These are phyloP conservation scores for Coemansia sp. DNA, from an alignment of 192 early-diverging fungal genomes.

Conservation along the genomic window DNA sequence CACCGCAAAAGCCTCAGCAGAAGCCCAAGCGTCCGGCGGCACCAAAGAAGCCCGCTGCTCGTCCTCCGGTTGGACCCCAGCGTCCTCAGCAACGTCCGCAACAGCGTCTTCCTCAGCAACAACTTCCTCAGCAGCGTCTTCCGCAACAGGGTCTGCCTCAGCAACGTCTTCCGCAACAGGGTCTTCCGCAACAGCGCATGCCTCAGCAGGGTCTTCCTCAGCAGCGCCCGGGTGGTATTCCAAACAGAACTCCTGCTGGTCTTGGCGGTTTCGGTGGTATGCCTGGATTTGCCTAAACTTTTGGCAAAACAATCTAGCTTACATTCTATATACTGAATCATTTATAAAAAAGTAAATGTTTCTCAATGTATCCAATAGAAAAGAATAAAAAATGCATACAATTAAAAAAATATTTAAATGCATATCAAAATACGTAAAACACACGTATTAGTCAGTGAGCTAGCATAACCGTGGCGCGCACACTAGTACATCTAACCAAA, in stretches of 20 bases:
- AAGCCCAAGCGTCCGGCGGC: conserved; percentile 15
- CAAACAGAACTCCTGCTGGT: conserved; percentile 10
- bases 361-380: too few species aligned
- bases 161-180: conserved; percentile 10
- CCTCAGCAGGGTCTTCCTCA: conserved; percentile 1
- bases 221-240: conserved; percentile 5
- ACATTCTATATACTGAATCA: not conserved
- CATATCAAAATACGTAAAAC: too few species aligned
- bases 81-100: conserved; percentile 1
- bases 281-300: conserved; percentile 12
- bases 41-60: not conserved
- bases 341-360: too few species aligned
- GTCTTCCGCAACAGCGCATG: conserved; percentile 3
- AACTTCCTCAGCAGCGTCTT: conserved; percentile 14
- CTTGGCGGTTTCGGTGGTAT: conserved; percentile 16
- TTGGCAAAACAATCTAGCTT: not conserved
- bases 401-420: too few species aligned
- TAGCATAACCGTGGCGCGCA: too few species aligned
- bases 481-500: too few species aligned
- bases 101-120: not conserved
- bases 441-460: too few species aligned
- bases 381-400: too few species aligned
- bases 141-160: conserved; percentile 1
- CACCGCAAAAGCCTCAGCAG: conserved; percentile 19
- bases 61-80: conserved; percentile 7